These are phyloP conservation scores for Phialophora verrucosa DNA, from an alignment of 2,329 filamentous ascomycete genomes.

Conservation along the genomic window DNA sequence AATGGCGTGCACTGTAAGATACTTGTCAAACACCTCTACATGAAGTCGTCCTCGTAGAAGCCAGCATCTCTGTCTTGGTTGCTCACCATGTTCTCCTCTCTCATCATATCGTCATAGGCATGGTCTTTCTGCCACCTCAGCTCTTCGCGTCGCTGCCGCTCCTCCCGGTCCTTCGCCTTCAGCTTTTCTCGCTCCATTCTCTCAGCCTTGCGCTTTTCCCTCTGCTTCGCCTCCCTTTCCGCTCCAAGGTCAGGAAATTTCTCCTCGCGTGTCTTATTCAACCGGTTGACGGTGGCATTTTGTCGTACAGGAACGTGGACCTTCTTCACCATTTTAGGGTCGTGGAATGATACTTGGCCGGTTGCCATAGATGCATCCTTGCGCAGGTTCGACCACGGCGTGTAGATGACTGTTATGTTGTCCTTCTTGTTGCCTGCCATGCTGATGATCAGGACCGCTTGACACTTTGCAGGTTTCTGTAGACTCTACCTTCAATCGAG, in stretches of 20 bases:
- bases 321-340: slow-evolving; percentile 79
- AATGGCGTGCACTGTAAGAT: no score
- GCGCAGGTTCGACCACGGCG: slow-evolving; percentile 93
- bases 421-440: slow-evolving; percentile 94
- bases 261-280: slow-evolving; percentile 95
- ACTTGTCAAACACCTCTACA: slow-evolving; percentile 62
- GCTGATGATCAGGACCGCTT: slow-evolving; percentile 24
- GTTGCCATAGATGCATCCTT: slow-evolving; percentile 96
- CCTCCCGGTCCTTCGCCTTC: slow-evolving; percentile 49
- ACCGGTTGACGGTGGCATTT: slow-evolving; percentile 91
- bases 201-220: slow-evolving; percentile 74
- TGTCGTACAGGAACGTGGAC: slow-evolving; percentile 79
- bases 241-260: slow-evolving; percentile 80
- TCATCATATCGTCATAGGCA: slow-evolving; percentile 91
- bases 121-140: slow-evolving; percentile 97
- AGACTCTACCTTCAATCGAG: slow-evolving; percentile 83
- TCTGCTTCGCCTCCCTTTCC: slow-evolving; percentile 78
- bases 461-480: slow-evolving; percentile 34
- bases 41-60: slow-evolving; percentile 87
- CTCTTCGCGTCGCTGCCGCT: slow-evolving; percentile 77
- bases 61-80: slow-evolving; percentile 82
- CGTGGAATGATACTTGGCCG: slow-evolving; percentile 94
- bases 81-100: slow-evolving; percentile 81
- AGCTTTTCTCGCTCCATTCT: slow-evolving; percentile 50
- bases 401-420: slow-evolving; percentile 96